Evolutionary conservation across 306 rosid genomes (phyloP).

Genomic region (Acacia melanoxylon): DNA sequence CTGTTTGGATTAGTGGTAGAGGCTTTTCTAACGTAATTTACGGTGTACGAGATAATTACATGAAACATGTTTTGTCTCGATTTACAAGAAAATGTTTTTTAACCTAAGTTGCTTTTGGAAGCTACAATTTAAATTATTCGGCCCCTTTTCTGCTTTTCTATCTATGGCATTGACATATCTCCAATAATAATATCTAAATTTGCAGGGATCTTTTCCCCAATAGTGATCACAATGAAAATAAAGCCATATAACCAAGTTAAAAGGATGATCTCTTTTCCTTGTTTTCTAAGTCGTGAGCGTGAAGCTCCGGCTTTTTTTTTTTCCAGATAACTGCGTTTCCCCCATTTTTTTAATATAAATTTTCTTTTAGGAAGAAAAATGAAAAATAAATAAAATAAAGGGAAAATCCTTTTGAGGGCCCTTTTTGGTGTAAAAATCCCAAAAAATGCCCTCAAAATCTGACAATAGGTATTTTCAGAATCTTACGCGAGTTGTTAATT

Average conservation of each 20-base stretch:
- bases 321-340: not conserved
- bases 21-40: too few relatives aligned
- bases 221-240: not conserved
- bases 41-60: too few relatives aligned
- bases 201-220: not conserved
- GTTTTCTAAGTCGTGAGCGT: not conserved
- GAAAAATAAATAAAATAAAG: not conserved
- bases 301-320: not conserved
- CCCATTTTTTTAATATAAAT: not conserved
- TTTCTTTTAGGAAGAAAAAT: not conserved
- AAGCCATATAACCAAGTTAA: not conserved
- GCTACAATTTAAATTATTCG: not conserved
- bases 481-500: too few relatives aligned
- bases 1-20: too few relatives aligned
- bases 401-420: too few relatives aligned
- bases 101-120: not conserved
- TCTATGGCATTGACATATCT: not conserved
- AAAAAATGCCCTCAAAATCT: too few relatives aligned
- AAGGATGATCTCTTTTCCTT: not conserved
- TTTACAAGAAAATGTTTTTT: too few relatives aligned
- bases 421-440: too few relatives aligned
- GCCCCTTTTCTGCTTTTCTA: not conserved
- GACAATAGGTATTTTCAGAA: too few relatives aligned
- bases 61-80: too few relatives aligned
- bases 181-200: not conserved